Conservation (phyloP, 805 yeast genomes). For the Nakazawaea ishiwadae region DNA sequence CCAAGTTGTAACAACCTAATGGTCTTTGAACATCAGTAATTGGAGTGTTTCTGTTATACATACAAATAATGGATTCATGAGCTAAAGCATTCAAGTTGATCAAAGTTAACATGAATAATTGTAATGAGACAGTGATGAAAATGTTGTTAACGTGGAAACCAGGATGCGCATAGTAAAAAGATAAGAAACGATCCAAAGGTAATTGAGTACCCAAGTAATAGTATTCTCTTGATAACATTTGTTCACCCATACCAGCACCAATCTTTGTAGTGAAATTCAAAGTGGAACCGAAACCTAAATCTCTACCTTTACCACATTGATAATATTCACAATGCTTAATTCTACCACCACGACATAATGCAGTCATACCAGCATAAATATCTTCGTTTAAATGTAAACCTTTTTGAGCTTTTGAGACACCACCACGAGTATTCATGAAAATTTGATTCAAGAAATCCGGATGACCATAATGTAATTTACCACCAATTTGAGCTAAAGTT, state of each 20-base stretch:
- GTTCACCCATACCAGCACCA: slow-evolving; percentile 95
- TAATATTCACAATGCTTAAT: slow-evolving; percentile 83
- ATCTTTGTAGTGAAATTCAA: slow-evolving; percentile 81
- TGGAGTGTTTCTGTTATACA: slow-evolving; percentile 61
- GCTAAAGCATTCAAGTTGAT: slow-evolving; percentile 71
- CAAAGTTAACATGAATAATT: slow-evolving; percentile 64
- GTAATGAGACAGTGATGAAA: slow-evolving; percentile 72
- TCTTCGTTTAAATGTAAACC: slow-evolving; percentile 85
- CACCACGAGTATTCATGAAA: slow-evolving; percentile 83
- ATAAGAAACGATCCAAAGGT: slow-evolving; percentile 75
- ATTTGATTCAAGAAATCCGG: slow-evolving; percentile 78
- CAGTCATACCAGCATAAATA: slow-evolving; percentile 87
- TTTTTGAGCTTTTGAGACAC: slow-evolving; percentile 82
- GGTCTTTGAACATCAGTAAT: slow-evolving; percentile 64
- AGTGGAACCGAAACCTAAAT: slow-evolving; percentile 82
- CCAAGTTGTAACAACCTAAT: slow-evolving; percentile 66
- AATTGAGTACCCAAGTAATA: slow-evolving; percentile 76
- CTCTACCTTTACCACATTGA: slow-evolving; percentile 91
- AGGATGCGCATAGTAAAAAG: slow-evolving; percentile 82
- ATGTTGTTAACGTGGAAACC: slow-evolving; percentile 83
- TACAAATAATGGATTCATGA: slow-evolving; percentile 66
- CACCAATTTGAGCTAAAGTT: slow-evolving; percentile 81
- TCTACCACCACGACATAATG: slow-evolving; percentile 78
- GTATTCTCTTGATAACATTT: slow-evolving; percentile 79
- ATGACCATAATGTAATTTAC: slow-evolving; percentile 84